Evolutionary conservation across 495 filamentous ascomycete species (phyloP), one percentile per base, ranked within the genome.

Genomic region (Penicillium antarcticum): DNA sequence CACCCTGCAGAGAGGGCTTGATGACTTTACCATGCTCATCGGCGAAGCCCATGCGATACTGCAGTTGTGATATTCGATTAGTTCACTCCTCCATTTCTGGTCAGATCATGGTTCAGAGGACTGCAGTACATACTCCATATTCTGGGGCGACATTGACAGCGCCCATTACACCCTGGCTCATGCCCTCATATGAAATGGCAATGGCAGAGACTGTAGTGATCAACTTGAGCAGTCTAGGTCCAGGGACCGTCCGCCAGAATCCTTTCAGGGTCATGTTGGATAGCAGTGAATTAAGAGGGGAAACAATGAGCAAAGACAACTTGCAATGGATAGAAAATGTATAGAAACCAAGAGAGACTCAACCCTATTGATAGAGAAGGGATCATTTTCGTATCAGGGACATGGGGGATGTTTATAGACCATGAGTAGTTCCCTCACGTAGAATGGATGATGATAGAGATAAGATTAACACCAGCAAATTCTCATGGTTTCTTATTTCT

Each of bases 131-230:
- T n/a, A 67, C 57, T 42, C 73, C 68, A 56, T 81, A 82, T 45
- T 79, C 53, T 43, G 70, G 68, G 21, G 75, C 63, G 48, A 69
- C 75, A 55, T 82, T 83, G 12, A 84, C 81, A 39, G 80, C 78
- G 9, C 76, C 80, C 77, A 83, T 84, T 63, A 84, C 73, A 52
- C 81, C 79, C 62, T 79, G 76, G 51, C 76, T 75, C 53, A 78
- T 78, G 21, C 68, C 70, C 21, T 70, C 66, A 58, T 70, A 74
- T 57, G 66, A 63, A 45, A 72, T 73, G 32, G 63, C 60, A 1
- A 79, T 56, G 16, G 68, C 74, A 12, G 76, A 77, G n/a, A 80
- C 60, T 36, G 61, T 69, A 52, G 80, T 81, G 55, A 80, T 67
- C 36, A 73, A 68, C 32, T 73, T 69, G 40, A 80, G 68, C 2